Conservation (phyloP, 495 filamentous ascomycete genomes). For the Trichodelitschia bisporula region DNA sequence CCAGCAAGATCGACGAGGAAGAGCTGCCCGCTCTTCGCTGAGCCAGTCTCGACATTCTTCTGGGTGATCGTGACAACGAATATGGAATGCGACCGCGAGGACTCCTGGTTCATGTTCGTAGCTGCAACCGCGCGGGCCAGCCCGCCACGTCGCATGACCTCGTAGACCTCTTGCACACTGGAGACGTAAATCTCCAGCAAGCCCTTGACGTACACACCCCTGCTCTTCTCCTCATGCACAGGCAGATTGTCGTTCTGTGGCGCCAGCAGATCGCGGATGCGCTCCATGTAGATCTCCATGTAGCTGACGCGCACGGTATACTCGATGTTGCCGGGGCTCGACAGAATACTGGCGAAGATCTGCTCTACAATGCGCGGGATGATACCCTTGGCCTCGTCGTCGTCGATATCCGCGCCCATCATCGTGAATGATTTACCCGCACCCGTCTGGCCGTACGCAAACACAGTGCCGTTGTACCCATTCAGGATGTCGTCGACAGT, state of each 20-base stretch:
- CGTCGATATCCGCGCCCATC: conserved; percentile 95
- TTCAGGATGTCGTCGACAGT: conserved; percentile 97
- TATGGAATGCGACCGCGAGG: conserved; percentile 93
- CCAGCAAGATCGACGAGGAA: conserved; percentile 95
- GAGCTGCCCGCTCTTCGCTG: conserved; percentile 84
- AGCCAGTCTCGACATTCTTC: conserved; percentile 94
- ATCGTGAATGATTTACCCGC: conserved; percentile 98
- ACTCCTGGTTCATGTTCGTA: conserved; percentile 99
- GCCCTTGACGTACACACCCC: conserved; percentile 93
- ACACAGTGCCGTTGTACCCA: conserved; percentile 97
- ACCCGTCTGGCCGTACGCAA: conserved; percentile 95
- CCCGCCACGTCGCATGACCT: conserved; percentile 88
- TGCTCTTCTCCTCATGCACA: conserved; percentile 88
- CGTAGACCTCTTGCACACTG: conserved; percentile 85
- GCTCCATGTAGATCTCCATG: conserved; percentile 99
- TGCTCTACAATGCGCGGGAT: conserved; percentile 96
- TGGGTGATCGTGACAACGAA: conserved; percentile 94
- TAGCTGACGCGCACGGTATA: conserved; percentile 95
- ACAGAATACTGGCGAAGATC: conserved; percentile 83
- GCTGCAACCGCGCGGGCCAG: conserved; percentile 73
- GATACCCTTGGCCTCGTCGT: conserved; percentile 69
- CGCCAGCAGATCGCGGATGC: conserved; percentile 75
- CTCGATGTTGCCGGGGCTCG: conserved; percentile 80
- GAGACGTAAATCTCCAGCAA: conserved; percentile 88
- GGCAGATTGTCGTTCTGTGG: conserved; percentile 91